These are phyloP conservation scores for Logfia minima DNA, from an alignment of 129 eudicot species.

Conservation along the genomic window DNA sequence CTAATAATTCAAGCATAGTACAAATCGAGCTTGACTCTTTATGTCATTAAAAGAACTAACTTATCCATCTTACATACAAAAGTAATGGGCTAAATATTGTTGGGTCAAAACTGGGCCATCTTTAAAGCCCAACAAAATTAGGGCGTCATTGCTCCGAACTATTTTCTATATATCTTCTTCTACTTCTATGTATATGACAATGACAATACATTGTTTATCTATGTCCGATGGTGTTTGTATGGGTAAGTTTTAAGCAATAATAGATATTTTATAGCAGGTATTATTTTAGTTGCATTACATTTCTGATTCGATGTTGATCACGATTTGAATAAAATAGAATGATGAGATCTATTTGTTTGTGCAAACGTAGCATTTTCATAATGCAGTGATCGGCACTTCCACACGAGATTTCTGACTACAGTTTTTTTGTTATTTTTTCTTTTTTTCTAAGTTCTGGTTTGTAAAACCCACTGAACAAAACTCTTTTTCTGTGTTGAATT, in stretches of 20 bases:
- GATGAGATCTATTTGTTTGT: background rate
- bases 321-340: background rate
- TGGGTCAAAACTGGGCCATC: background rate
- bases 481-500: background rate
- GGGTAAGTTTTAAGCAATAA: no score
- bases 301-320: background rate
- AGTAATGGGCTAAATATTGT: background rate
- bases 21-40: no score
- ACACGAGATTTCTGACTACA: background rate
- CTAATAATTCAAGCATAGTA: no score
- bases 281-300: background rate
- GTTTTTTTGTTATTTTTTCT: no score
- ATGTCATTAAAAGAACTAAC: no score
- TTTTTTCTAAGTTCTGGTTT: no score
- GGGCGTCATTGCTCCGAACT: background rate
- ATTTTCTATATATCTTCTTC: background rate
- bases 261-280: no score
- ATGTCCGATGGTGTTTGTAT: background rate
- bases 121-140: background rate
- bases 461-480: no score
- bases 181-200: no score
- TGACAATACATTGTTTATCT: background rate
- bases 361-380: background rate
- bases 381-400: background rate
- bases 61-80: no score